These are phyloP conservation scores for Ziziphus jujuba DNA, from an alignment of 306 rosid species.

Conservation along the genomic window DNA sequence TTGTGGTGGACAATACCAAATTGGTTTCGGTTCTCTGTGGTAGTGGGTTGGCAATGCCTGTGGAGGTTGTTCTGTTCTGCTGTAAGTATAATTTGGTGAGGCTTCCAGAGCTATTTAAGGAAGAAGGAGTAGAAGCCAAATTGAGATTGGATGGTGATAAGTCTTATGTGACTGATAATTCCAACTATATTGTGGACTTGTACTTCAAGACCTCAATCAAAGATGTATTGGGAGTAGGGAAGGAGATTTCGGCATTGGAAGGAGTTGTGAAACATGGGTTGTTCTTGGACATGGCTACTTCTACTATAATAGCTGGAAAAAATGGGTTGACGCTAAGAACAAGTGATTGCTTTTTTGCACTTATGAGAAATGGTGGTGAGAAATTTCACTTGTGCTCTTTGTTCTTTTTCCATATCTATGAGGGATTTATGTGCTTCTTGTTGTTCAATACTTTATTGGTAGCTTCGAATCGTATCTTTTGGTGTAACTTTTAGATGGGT, in stretches of 20 bases:
- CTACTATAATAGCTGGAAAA: slow-evolving; percentile 64
- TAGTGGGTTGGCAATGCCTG: slow-evolving; percentile 82
- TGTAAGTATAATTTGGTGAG: slow-evolving; percentile 72
- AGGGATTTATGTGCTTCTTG: slow-evolving; percentile 14
- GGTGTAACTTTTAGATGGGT: background rate
- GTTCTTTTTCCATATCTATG: background rate
- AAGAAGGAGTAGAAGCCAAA: slow-evolving; percentile 66
- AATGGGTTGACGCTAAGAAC: slow-evolving; percentile 53
- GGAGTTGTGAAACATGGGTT: slow-evolving; percentile 87
- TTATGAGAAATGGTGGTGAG: background rate
- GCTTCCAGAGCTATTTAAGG: slow-evolving; percentile 61
- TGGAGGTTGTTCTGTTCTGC: slow-evolving; percentile 85
- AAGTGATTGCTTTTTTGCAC: slow-evolving; percentile 40
- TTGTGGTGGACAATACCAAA: slow-evolving; percentile 72
- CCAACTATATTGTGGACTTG: slow-evolving; percentile 76
- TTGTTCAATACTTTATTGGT: slow-evolving; percentile 2
- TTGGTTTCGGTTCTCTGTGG: slow-evolving; percentile 69
- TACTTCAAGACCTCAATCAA: slow-evolving; percentile 66
- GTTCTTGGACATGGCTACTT: slow-evolving; percentile 77
- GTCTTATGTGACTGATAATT: slow-evolving; percentile 76
- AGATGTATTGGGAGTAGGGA: slow-evolving; percentile 59
- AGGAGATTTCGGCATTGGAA: slow-evolving; percentile 64
- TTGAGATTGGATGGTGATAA: slow-evolving; percentile 54
- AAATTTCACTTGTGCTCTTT: background rate
- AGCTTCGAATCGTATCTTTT: background rate